Percentiles rank a stretch among this genome's conserved stretches.
phyloP scores from a whole-genome alignment of 2,329 filamentous ascomycete genomes.

The Hymenoscyphus linearis region DNA sequence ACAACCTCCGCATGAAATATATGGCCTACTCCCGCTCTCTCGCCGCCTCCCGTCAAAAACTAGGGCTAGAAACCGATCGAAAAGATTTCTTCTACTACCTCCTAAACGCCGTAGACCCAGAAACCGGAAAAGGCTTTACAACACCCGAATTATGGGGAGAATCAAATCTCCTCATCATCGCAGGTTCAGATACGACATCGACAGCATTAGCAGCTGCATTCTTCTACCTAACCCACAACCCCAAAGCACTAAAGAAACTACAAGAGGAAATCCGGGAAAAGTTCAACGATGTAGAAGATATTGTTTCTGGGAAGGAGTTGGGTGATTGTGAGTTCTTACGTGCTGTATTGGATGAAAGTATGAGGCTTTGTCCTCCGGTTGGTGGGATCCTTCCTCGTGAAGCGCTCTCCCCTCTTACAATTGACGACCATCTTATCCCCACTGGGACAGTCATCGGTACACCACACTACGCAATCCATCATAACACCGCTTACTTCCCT shows the following conservation, averaged over 20 bases:
- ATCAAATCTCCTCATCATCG: conserved; percentile 19
- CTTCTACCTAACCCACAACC: conserved; percentile 36
- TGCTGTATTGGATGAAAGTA: conserved; percentile 37
- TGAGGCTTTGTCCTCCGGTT: conserved; percentile 28
- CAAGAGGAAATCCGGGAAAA: conserved; percentile 16
- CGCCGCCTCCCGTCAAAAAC: conserved; percentile 59
- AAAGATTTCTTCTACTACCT: conserved; percentile 75
- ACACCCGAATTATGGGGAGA: conserved; percentile 33
- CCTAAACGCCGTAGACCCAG: conserved; percentile 64
- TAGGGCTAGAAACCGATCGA: conserved; percentile 51
- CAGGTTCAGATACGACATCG: conserved; percentile 36
- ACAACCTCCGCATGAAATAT: conserved; percentile 61
- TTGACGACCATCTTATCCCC: conserved; percentile 32
- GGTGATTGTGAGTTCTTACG: conserved; percentile 36
- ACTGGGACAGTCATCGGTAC: conserved; percentile 40
- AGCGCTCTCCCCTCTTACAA: conserved; percentile 18
- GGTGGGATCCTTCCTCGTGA: conserved; percentile 23
- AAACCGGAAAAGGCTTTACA: conserved; percentile 48
- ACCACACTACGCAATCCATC: conserved; percentile 41
- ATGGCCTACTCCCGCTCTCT: conserved; percentile 67
- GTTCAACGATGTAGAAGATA: conserved; percentile 30
- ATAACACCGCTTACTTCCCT: conserved; percentile 40
- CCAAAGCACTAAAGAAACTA: conserved; percentile 26
- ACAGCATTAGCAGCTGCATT: conserved; percentile 34
- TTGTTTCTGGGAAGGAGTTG: conserved; percentile 26